Base-by-base conservation (phyloP, 2,329 filamentous ascomycete genomes). In the Penicillium sp. region DNA sequence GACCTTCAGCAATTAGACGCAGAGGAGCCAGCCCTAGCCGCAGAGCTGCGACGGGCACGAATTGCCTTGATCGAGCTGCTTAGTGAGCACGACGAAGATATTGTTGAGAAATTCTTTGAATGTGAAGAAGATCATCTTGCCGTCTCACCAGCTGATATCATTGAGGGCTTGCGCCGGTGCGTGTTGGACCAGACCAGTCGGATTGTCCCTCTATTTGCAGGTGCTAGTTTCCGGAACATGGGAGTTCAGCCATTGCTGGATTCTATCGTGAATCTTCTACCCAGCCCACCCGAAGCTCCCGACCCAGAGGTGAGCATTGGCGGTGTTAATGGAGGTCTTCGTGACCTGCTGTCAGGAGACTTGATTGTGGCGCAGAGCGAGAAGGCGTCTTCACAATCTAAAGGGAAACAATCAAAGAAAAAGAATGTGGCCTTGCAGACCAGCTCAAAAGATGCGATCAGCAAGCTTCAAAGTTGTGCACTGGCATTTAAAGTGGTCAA, bases 401-500 rank as follows among this genome's bases (percentile, higher is more conserved):
- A 76, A 59, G 73, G 69, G 30, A 75, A 74, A 28, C 53, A 55
- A 8, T 40, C 42, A 49, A 75, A 75, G 57, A 71, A 77, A 72
- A 73, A 75, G 73, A 69, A 77, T 69, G 50, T 64, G 59, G 42
- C 69, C 12, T 58, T 71, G 8, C 68, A 81, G 6, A 75, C 85
- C 3, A 82, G 85, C 59, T 67, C 67, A 8, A 67, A 67, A 33
- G 66, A 65, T 26, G 61, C 74, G 12, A 72, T 82, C n/a, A 74
- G 80, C 26, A 89, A 88, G 16, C 84, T 97, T 1, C 79, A 85
- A 61, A 82, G 82, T 31, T 89, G 87, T 63, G 86, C 86, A 1
- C 73, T 90, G 25, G 87, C 87, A 8, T 99, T 97, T 82, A 99
- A 99, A 74, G 94, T 97, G 6, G 91, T 94, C 61, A 88, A 93